Base-by-base conservation (phyloP, 768 basidiomycete species). In the Mycena indigotica region DNA sequence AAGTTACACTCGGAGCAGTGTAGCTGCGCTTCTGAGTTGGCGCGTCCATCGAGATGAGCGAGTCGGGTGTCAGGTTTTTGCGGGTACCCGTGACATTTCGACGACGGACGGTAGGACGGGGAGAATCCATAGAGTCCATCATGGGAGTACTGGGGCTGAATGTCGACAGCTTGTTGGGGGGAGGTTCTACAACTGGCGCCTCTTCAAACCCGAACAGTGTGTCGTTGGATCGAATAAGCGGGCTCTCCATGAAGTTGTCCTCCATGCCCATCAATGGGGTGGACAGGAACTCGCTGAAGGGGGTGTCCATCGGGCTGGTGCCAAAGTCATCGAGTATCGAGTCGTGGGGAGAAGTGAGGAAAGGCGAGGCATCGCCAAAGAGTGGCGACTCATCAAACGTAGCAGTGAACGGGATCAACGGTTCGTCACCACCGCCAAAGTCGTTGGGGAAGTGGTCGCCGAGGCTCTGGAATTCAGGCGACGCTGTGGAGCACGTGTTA, bases 21-120 rank as follows among this genome's bases (percentile, higher is more conserved):
- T 87, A 87, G n/a, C 76, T 78, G 64, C 86, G 83, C 2, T 70
- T 16, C 67, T 87, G 86, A 17, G 82, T 84, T 1, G 86, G 86
- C 0, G 86, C 86, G 48, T 84, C 61, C 41, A 62, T 51, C 28
- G 79, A 60, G 79, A 87, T 78, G 29, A 87, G 76, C 1, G 77
- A 62, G 30, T 72, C 75, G 12, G 84, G 78, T 0, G 73, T 77
- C 48, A 81, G 67, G 69, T 84, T 82, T 69, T 78, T 82, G 63
- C 84, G 84, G 25, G 83, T 84, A 39, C 84, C 61, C 4, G 57
- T 62, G 81, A 16, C 57, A 48, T 28, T 44, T 1, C 49, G 12
- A 35, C 53, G 50, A 38, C 52, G 50, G 21, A 32, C 44, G 28
- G 35, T 19, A 8, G 41, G 32, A 17, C 32, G 8, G n/a, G 56